Evolutionary conservation across 2,329 filamentous ascomycete species (phyloP), one percentile per base, ranked within the genome.

Genomic region (Phialemonium atrogriseum): DNA sequence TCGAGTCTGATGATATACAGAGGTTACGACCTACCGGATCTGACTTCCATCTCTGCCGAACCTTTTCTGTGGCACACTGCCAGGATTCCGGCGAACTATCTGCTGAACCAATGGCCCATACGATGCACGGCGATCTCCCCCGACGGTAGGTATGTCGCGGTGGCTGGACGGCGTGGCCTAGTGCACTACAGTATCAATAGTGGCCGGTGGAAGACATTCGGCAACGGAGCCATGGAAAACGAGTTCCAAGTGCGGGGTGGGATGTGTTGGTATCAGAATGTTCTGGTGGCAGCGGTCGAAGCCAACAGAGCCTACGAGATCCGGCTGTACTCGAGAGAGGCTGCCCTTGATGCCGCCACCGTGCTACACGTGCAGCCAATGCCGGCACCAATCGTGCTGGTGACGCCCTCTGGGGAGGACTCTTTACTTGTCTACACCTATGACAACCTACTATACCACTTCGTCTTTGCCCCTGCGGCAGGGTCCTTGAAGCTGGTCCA

Each of bases 241-340:
- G 85, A 88, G 40, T 98, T 98, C 51, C 77, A 86, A 15, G 85
- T 98, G 10, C 72, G 88, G 40, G 91, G 91, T 29, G 91, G 91
- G 6, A 94, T 98, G 88, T 96, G 89, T 54, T 98, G 91, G 91
- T 88, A 94, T 52, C 87, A 94, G 44, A 89, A 98, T 57, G 84
- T 96, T 19, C 68, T 98, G 12, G 84, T 96, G 34, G 88, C 87
- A 23, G 87, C 89, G 4, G 80, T 95, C n/a, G 91, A 98, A 56
- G 79, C 77, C 33, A 84, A 83, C 44, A 74, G 79, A 43, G 78
- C 78, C 14, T 87, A 87, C 47, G 83, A 94, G 62, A 61, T 98
- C 30, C 83, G 91, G n/a, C 68, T 98, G 11, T 96, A 89, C 56
- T 94, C 89, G 1, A 77, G 93, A 35, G 91, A 98, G 54, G 70